phyloP scores from a whole-genome alignment of 805 yeast genomes.

The Candida germanica region DNA sequence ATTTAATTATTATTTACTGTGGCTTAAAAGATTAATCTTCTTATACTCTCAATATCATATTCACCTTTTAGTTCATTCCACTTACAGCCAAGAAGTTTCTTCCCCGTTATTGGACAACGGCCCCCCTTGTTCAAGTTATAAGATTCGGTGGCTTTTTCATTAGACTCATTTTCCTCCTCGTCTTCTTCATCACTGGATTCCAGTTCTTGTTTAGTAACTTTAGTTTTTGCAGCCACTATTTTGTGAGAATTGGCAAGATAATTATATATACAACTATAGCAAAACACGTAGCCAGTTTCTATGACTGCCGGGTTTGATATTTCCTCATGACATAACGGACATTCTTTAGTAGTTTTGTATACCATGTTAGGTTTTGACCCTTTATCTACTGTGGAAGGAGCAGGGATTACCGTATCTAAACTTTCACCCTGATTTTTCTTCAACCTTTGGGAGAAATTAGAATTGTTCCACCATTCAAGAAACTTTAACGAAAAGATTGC shows the following conservation, averaged over 20 bases:
- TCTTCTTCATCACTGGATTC: conserved; percentile 7
- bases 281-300: conserved; percentile 89
- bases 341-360: conserved; percentile 36
- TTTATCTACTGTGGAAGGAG: conserved; percentile 30
- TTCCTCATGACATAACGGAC: conserved; percentile 67
- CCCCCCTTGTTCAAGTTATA: conserved; percentile 51
- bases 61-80: conserved; percentile 54
- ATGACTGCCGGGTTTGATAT: conserved; percentile 80
- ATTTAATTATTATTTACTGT: neutral
- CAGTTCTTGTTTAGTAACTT: conserved; percentile 3
- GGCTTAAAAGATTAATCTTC: conserved; percentile 63
- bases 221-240: conserved; percentile 20
- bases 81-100: conserved; percentile 65
- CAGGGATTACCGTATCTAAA: conserved; percentile 49
- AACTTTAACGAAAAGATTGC: conserved; percentile 81
- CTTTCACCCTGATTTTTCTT: conserved; percentile 45
- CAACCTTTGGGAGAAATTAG: conserved; percentile 63
- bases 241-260: conserved; percentile 51
- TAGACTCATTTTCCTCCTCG: conserved; percentile 16
- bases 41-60: conserved; percentile 74
- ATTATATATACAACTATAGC: conserved; percentile 80
- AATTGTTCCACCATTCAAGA: conserved; percentile 89
- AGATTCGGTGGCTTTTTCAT: conserved; percentile 8
- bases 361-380: conserved; percentile 5
- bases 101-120: conserved; percentile 81